A percentile compares a stretch with the other conserved stretches of the same genome.
phyloP scores from a whole-genome alignment of 371 early-diverging fungal species.

The Fennellomyces sp. region DNA sequence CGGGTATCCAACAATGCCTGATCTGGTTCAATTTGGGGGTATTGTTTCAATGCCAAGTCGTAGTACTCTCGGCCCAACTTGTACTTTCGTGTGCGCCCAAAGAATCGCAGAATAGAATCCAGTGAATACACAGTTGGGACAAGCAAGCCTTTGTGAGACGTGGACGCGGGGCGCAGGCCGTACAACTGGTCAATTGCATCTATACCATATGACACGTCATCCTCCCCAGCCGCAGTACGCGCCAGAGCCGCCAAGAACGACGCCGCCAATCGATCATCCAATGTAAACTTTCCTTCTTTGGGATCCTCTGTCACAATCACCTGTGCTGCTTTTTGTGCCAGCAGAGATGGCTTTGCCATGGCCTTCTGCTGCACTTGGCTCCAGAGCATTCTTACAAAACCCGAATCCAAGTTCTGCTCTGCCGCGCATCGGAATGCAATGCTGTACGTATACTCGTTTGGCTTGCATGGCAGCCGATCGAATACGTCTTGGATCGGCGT shows the following conservation, averaged over 20 bases:
- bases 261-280: constrained; percentile 26
- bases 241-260: constrained; percentile 25
- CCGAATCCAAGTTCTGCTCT: not conserved
- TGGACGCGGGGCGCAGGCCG: constrained; percentile 21
- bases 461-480: constrained; percentile 5
- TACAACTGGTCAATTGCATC: constrained; percentile 25
- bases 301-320: constrained; percentile 14
- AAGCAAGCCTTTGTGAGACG: constrained; percentile 18
- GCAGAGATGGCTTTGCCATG: not conserved
- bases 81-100: constrained; percentile 22
- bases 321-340: constrained; percentile 9
- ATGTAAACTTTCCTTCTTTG: not conserved
- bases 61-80: constrained; percentile 32
- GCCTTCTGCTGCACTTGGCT: constrained; percentile 1
- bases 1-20: not conserved
- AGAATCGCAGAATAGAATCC: constrained; percentile 33
- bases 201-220: constrained; percentile 20
- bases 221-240: constrained; percentile 17
- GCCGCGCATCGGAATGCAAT: constrained; percentile 18
- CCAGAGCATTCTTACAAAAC: constrained; percentile 24
- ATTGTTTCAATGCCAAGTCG: constrained; percentile 21
- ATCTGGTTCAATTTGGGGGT: constrained; percentile 27
- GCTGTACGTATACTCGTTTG: constrained; percentile 10
- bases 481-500: constrained; percentile 11
- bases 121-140: constrained; percentile 22